A percentile compares a stretch with the other conserved stretches of the same genome.
Evolutionary conservation across 305 asterid species (phyloP).

Genomic region (Solanum aculeatissimum): DNA sequence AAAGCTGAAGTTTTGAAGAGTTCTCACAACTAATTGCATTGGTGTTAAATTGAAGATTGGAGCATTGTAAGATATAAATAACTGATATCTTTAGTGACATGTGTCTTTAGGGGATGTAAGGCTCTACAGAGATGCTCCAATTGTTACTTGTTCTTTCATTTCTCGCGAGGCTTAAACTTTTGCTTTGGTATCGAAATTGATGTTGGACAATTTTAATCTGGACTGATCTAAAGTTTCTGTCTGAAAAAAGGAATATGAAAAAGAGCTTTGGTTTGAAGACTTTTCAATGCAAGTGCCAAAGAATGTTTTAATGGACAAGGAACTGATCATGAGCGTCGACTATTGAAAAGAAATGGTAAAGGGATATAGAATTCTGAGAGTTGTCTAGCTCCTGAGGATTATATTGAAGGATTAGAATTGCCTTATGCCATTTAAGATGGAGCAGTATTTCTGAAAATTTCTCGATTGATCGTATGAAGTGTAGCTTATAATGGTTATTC

Average conservation of each 20-base stretch:
- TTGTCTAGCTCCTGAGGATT: neutral
- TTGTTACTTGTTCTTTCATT: neutral
- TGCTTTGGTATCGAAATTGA: neutral
- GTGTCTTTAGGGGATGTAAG: neutral
- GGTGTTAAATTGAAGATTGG: neutral
- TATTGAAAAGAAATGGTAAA: neutral
- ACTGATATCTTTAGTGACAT: neutral
- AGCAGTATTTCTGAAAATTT: neutral
- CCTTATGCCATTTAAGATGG: neutral
- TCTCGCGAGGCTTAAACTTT: neutral
- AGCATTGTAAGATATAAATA: neutral
- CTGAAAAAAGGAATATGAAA: neutral
- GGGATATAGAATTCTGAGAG: neutral
- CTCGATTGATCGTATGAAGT: neutral
- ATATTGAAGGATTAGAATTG: neutral
- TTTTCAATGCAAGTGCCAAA: neutral
- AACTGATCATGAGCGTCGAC: neutral
- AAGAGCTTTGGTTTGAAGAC: neutral
- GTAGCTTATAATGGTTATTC: neutral
- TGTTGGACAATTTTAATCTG: neutral
- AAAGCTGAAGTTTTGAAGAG: neutral
- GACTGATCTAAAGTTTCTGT: neutral
- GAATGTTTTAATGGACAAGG: neutral
- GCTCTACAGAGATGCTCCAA: neutral
- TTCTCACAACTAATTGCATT: neutral